These are phyloP conservation scores for Fraxinus baroniana DNA, from an alignment of 305 asterid species.

Conservation along the genomic window DNA sequence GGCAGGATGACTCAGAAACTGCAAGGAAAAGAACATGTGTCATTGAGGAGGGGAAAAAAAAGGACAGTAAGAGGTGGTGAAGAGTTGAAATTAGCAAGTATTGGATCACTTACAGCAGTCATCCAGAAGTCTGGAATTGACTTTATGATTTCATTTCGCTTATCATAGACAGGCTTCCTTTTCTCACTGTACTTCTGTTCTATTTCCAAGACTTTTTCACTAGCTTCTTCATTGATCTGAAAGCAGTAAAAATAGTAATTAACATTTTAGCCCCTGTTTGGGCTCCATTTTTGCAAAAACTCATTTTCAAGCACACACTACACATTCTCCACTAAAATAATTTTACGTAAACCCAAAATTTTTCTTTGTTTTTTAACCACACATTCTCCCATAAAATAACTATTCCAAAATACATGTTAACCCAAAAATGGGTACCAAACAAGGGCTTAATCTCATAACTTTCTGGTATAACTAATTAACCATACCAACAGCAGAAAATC, in stretches of 20 bases:
- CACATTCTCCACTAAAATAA: background rate
- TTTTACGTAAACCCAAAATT: background rate
- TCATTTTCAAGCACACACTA: background rate
- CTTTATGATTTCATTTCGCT: slow-evolving; percentile 10
- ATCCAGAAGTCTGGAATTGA: slow-evolving; percentile 21
- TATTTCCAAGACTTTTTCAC: slow-evolving; percentile 19
- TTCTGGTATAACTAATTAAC: background rate
- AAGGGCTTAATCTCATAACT: background rate
- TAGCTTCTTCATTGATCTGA: slow-evolving; percentile 21
- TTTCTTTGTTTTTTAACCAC: background rate
- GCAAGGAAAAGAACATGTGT: background rate
- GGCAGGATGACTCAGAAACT: slow-evolving; percentile 21
- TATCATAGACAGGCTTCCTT: slow-evolving; percentile 20
- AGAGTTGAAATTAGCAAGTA: background rate
- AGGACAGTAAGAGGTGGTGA: background rate
- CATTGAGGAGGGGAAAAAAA: background rate
- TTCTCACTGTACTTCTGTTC: slow-evolving; percentile 19
- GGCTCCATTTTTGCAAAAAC: background rate
- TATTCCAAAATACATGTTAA: background rate
- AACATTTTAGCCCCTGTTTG: background rate
- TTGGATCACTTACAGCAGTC: slow-evolving; percentile 18
- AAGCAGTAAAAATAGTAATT: background rate
- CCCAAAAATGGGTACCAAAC: background rate
- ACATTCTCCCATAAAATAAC: background rate
- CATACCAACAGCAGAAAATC: background rate